These are phyloP conservation scores for Cnidoscolus chayamansa DNA, from an alignment of 441 rosid species.

Conservation along the genomic window DNA sequence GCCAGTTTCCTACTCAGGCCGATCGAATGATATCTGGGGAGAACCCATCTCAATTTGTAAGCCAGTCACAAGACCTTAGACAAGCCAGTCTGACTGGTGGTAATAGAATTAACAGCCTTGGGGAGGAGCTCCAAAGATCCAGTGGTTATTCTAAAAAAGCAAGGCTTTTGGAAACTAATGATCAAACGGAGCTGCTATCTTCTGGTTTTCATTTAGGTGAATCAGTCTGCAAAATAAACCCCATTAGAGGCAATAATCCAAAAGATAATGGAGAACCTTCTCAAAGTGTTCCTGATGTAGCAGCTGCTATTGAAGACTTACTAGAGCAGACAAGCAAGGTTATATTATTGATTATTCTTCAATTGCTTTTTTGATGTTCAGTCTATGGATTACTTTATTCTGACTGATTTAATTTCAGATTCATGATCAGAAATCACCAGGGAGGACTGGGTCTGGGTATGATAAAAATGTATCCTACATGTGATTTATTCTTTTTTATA, in stretches of 20 bases:
- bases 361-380: slow-evolving; percentile 20
- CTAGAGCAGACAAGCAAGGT: slow-evolving; percentile 94
- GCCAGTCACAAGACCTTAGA: slow-evolving; percentile 47
- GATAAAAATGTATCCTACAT: slow-evolving; percentile 65
- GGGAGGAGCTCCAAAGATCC: slow-evolving; percentile 37
- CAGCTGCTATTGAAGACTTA: slow-evolving; percentile 91
- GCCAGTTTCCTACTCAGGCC: slow-evolving; percentile 73
- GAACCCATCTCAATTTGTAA: slow-evolving; percentile 45
- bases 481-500: slow-evolving; percentile 16
- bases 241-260: slow-evolving; percentile 31
- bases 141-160: slow-evolving; percentile 46
- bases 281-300: slow-evolving; percentile 77
- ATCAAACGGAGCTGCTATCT: slow-evolving; percentile 30
- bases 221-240: slow-evolving; percentile 31
- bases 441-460: slow-evolving; percentile 35
- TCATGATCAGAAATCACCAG: slow-evolving; percentile 70
- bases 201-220: slow-evolving; percentile 37
- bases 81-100: slow-evolving; percentile 28
- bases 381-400: slow-evolving; percentile 28
- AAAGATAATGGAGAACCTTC: slow-evolving; percentile 45
- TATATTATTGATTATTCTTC: slow-evolving; percentile 24
- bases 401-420: slow-evolving; percentile 46
- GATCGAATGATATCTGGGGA: slow-evolving; percentile 45
- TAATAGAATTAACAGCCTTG: slow-evolving; percentile 29
- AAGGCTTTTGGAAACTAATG: slow-evolving; percentile 42